A percentile compares a stretch with the other conserved stretches of the same genome.
These are phyloP conservation scores for Gracilaria caudata DNA, from an alignment of 23 red algal species.

Conservation along the genomic window DNA sequence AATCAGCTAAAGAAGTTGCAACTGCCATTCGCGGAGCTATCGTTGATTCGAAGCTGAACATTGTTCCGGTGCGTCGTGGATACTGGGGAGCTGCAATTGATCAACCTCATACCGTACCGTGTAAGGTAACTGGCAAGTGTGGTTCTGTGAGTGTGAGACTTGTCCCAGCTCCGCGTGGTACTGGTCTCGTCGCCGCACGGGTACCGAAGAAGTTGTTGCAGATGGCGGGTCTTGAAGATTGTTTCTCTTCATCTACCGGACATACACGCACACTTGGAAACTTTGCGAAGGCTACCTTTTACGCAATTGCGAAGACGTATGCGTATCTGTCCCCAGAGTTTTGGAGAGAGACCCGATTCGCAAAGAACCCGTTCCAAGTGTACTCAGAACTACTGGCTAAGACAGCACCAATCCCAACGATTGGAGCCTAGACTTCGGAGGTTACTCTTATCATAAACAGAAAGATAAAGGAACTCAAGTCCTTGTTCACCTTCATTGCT, in stretches of 20 bases:
- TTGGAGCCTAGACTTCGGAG: conserved; percentile 34
- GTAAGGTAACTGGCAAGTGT: conserved; percentile 98
- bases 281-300: conserved; percentile 99
- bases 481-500: background rate
- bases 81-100: conserved; percentile 97
- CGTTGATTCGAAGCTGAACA: conserved; percentile 91
- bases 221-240: conserved; percentile 95
- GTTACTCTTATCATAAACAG: background rate
- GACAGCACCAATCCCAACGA: conserved; percentile 37
- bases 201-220: conserved; percentile 98
- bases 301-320: conserved; percentile 91
- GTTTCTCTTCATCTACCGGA: conserved; percentile 91
- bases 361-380: conserved; percentile 84
- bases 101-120: conserved; percentile 97
- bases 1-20: conserved; percentile 98
- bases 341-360: conserved; percentile 96
- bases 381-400: conserved; percentile 87
- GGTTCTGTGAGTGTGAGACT: conserved; percentile 93
- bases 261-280: conserved; percentile 98
- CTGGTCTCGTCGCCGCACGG: conserved; percentile 93
- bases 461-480: background rate
- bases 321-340: conserved; percentile 93
- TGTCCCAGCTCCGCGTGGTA: conserved; percentile 96
- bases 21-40: conserved; percentile 99
- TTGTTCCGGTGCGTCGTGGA: conserved; percentile 98